Base-by-base conservation (phyloP, 202 grass and related monocot species). In the Panicum virgatum region DNA sequence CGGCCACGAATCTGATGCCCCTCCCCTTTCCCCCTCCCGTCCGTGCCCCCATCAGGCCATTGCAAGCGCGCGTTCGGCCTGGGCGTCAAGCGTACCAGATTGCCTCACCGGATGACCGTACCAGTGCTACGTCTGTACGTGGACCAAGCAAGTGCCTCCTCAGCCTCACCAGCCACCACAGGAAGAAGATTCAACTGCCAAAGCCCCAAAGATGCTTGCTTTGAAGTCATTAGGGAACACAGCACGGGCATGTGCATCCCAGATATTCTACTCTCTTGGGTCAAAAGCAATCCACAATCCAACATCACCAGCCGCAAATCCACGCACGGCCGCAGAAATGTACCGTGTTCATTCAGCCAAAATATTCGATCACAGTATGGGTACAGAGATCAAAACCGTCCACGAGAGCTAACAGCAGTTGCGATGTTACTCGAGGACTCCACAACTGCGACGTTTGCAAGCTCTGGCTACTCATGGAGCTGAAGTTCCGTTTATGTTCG, bases 401-500 rank as follows among this genome's bases (percentile, higher is more conserved):
- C 27, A 72, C 57, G 30, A 2, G 30, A 30, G 30, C 30, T 7
- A 3, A 45, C 22, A 27, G 3, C 42, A 69, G 14, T 15, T 19
- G 6, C 6, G 22, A 25, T n/a, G 7, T 34, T 34, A 34, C 32
- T 34, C 30, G 39, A 22, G 53, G 20, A 56, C 15, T 14, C 5
- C 1, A 30, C 3, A 3, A 40, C 22, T 37, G n/a, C 7, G 66
- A 34, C 19, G 13, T 9, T 48, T 38, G 8, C 3, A 26, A 56
- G 34, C 27, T 14, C 57, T 66, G 1, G 38, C 9, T 39, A 9
- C 47, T 75, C 18, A 40, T 57, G 42, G 4, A 45, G 36, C 7
- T 54, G 53, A n/a, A 80, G 13, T 11, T 11, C 18, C 20, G 43
- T 58, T 60, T 77, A 61, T 83, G 48, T 66, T 50, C 48, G 77